Evolutionary conservation across 768 basidiomycete species (phyloP), one percentile per base, ranked within the genome.

Genomic region (Rhodotorula diobovata): DNA sequence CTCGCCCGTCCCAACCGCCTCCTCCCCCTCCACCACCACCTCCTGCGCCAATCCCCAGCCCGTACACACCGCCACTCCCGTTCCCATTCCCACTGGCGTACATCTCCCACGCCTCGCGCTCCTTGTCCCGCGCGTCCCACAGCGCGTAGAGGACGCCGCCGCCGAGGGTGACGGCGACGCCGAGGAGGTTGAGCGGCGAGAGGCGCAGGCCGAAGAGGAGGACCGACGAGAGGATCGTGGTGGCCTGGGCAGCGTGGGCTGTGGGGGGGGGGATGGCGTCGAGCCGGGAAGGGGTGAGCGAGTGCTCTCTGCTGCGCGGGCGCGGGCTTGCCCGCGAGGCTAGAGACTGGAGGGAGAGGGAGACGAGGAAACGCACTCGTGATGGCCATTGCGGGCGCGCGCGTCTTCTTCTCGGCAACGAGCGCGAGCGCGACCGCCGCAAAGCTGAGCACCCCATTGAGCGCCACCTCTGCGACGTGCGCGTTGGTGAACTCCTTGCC

Each of bases 161-260:
- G 2, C 54, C 69, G 48, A 71, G 67, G 30, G 67, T 54, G 28
- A 71, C 45, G 2, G 63, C 69, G 16, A 74, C 69, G 56, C 73
- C 68, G 63, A 71, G 21, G 28, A 68, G 68, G 51, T 71, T 71
- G 28, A 70, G 45, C 23, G 58, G 46, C 34, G 69, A 62, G 46
- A 71, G 59, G 18, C 58, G 54, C 10, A 74, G 60, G 28, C 63
- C 66, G 32, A 70, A 71, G 34, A 68, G 60, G 32, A 66, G 35
- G 48, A 58, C 61, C 28, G 69, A 63, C 25, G 53, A 46, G 63
- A 70, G 50, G 45, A 68, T 74, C 21, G 73, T 74, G 2, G 69
- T 56, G 0, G 73, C 73, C 56, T 74, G 73, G 0, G 73, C 62
- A 25, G 73, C 73, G 63, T 74, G 69, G 39, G 68, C 72, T 69